These are phyloP conservation scores for Lactuca sativa DNA, from an alignment of 129 eudicot species.

Conservation along the genomic window DNA sequence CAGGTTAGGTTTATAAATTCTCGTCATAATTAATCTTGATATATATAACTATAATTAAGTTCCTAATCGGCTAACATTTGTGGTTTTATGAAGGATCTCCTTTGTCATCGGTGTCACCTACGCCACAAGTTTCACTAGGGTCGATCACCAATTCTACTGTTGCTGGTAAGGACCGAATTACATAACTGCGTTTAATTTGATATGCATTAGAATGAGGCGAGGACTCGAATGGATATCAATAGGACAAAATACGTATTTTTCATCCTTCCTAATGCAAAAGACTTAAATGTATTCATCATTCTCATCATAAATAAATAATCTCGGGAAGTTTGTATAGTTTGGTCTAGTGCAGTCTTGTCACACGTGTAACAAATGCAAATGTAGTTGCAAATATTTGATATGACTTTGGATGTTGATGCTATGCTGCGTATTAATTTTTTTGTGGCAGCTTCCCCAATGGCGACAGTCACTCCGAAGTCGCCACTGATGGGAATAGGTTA, in stretches of 20 bases:
- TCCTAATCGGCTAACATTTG: neutral
- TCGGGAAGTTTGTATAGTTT: no score
- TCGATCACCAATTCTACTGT: slow-evolving; percentile 25
- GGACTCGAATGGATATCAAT: neutral
- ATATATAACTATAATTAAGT: neutral
- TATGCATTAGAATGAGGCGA: neutral
- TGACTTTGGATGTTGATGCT: neutral
- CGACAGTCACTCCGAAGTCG: slow-evolving; percentile 13
- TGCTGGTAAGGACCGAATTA: slow-evolving; percentile 29
- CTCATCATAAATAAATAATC: neutral
- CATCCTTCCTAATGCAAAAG: neutral
- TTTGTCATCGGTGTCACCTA: slow-evolving; percentile 28
- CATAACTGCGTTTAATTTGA: neutral
- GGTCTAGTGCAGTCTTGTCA: neutral
- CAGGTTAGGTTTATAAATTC: slow-evolving; percentile 23
- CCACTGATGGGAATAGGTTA: slow-evolving; percentile 27
- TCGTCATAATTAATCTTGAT: neutral
- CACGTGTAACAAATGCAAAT: neutral
- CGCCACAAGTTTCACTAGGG: slow-evolving; percentile 37
- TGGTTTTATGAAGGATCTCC: slow-evolving; percentile 25
- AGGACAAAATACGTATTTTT: neutral
- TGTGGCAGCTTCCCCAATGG: slow-evolving; percentile 31
- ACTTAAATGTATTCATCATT: neutral
- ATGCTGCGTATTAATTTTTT: neutral
- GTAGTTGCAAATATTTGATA: neutral